Base-by-base conservation (phyloP, 148 eudicot genomes). In the Polygonum aviculare region DNA sequence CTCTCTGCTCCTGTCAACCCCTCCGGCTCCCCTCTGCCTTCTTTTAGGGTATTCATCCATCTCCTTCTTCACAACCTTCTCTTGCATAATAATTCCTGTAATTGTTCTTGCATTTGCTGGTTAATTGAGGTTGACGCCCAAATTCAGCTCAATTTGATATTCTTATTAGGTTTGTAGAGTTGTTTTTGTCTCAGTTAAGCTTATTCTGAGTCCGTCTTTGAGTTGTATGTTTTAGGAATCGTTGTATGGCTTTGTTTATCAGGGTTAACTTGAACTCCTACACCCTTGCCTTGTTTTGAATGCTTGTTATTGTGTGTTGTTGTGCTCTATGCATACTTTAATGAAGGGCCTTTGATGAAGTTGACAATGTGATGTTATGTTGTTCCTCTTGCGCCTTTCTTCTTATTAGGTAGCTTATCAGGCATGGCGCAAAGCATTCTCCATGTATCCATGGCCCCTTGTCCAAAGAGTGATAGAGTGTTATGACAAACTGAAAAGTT, bases 361-460 rank as follows among this genome's bases (percentile, higher is more conserved):
- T 2, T 39, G 40, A 39, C 40, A n/a, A n/a, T n/a, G n/a, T n/a
- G n/a, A n/a, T n/a, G n/a, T n/a, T n/a, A n/a, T n/a, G n/a, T n/a
- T n/a, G n/a, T n/a, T n/a, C 21, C 73, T 15, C 11, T 44, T 72
- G 51, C n/a, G 6, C 0, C 16, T 10, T 36, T 38, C 5, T 3
- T 76, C 41, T 74, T 52, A 77, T 38, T 77, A 94, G 98, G 88
- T 51, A 60, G 88, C 96, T 69, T 95, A 95, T 86, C 87, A 78
- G 78, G 69, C 82, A 87, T 95, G 97, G 99, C 81, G 96, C 81
- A 88, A 85, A 84, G 74, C 85, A 71, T 95, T 89, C 78, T 72
- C 74, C 52, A 84, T 82, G 91, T 95, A 95, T 77, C 88, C 96
- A 18, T 95, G 99, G 99, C 62, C 93, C 59, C 90, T 95, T 63